These are phyloP conservation scores for Suhomyces tanzawaensis DNA, from an alignment of 805 yeast species.

Conservation along the genomic window DNA sequence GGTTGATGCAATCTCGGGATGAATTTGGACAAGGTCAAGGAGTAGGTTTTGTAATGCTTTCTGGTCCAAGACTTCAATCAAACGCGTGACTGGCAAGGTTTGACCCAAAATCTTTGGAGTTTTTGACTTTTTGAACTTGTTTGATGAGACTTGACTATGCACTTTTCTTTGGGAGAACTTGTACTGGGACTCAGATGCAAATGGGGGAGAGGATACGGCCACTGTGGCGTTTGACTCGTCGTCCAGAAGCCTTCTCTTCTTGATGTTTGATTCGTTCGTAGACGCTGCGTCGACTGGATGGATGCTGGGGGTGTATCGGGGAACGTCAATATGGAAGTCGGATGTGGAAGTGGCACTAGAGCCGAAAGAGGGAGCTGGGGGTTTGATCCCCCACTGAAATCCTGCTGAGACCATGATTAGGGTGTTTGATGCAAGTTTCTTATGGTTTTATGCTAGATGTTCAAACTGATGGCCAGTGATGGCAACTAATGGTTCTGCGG, in stretches of 20 bases:
- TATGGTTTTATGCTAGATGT: background rate
- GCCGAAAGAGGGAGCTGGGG: background rate
- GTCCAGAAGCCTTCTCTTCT: slow-evolving; percentile 16
- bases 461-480: too few species aligned
- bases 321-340: slow-evolving; percentile 6
- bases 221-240: slow-evolving; percentile 8
- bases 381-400: slow-evolving; percentile 26
- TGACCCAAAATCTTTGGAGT: slow-evolving; percentile 53
- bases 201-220: slow-evolving; percentile 1
- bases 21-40: slow-evolving; percentile 48
- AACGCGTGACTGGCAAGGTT: slow-evolving; percentile 57
- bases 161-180: slow-evolving; percentile 4
- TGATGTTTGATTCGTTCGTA: slow-evolving; percentile 1
- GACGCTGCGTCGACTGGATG: background rate
- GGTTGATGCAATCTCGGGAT: slow-evolving; percentile 60
- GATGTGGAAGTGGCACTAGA: background rate
- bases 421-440: background rate
- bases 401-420: slow-evolving; percentile 24
- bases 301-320: slow-evolving; percentile 12
- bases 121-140: slow-evolving; percentile 28
- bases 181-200: slow-evolving; percentile 4
- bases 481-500: too few species aligned
- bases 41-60: slow-evolving; percentile 52
- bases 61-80: slow-evolving; percentile 67
- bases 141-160: background rate